Conservation (phyloP, 2,329 filamentous ascomycete genomes). For the Sclerotinia nivalis region DNA sequence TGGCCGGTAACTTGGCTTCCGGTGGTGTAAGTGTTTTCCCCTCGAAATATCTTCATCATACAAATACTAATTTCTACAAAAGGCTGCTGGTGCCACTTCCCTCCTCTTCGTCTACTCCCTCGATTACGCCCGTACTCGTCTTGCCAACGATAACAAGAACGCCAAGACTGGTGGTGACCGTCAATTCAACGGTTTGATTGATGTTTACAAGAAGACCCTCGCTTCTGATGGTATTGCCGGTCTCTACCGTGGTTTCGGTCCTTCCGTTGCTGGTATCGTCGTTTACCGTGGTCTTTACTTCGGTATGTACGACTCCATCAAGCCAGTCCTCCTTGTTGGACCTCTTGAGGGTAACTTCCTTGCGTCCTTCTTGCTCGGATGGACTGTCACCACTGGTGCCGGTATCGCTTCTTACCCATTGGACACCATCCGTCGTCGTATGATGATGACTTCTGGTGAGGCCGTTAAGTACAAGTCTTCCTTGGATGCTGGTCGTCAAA, state of each 20-base stretch:
- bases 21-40: conserved; percentile 78
- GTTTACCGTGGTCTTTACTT: conserved; percentile 99
- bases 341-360: conserved; percentile 97
- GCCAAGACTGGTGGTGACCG: conserved; percentile 95
- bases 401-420: conserved; percentile 99
- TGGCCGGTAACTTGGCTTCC: conserved; percentile 98
- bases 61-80: conserved; percentile 27
- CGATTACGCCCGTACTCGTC: conserved; percentile 99
- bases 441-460: conserved; percentile 99
- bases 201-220: conserved; percentile 99
- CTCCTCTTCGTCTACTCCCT: conserved; percentile 99
- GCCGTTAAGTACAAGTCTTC: conserved; percentile 99
- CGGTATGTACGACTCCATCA: conserved; percentile 99
- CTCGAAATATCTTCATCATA: not conserved
- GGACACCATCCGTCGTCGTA: conserved; percentile 99
- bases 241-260: conserved; percentile 99
- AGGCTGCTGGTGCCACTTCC: conserved; percentile 98
- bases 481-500: conserved; percentile 92
- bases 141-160: conserved; percentile 99
- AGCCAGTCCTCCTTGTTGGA: conserved; percentile 95
- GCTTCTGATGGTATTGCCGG: conserved; percentile 97
- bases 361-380: conserved; percentile 97
- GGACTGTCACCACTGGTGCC: conserved; percentile 99
- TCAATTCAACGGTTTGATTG: conserved; percentile 99
- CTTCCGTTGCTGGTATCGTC: conserved; percentile 97